phyloP scores from a whole-genome alignment of 305 asterid genomes.

The Rubia balearica region DNA sequence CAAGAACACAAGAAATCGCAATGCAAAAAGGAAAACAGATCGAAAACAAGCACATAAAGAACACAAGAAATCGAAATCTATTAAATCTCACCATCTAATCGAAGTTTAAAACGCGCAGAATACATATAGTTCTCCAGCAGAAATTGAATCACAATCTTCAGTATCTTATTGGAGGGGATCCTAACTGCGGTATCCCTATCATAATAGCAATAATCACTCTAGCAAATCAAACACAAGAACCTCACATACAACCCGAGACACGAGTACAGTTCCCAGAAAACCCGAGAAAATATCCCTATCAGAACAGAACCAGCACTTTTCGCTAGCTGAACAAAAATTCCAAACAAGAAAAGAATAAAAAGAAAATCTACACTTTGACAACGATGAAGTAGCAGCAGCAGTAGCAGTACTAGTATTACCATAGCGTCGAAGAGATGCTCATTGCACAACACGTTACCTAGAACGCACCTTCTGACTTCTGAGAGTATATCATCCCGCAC shows the following conservation, averaged over 20 bases:
- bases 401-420: constrained; percentile 36
- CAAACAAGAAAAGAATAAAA: constrained; percentile 28
- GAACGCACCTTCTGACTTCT: constrained; percentile 29
- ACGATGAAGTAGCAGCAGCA: constrained; percentile 22
- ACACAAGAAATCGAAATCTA: background rate
- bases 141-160: constrained; percentile 33
- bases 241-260: constrained; percentile 50
- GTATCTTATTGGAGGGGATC: constrained; percentile 45
- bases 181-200: constrained; percentile 36
- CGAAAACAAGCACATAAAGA: background rate
- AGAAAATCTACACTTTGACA: constrained; percentile 34
- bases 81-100: constrained; percentile 10
- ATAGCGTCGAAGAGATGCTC: constrained; percentile 34
- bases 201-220: constrained; percentile 55
- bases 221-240: constrained; percentile 37
- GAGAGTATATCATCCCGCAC: constrained; percentile 48
- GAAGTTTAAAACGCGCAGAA: constrained; percentile 18
- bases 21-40: background rate
- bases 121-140: constrained; percentile 27
- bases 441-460: constrained; percentile 32
- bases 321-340: constrained; percentile 25
- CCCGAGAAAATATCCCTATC: constrained; percentile 17
- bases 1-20: no score
- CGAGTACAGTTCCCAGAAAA: constrained; percentile 34
- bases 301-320: constrained; percentile 26